Percentiles rank a stretch among this genome's conserved stretches.
phyloP scores from a whole-genome alignment of 202 grass and related monocot species.

The Musa balbisiana region DNA sequence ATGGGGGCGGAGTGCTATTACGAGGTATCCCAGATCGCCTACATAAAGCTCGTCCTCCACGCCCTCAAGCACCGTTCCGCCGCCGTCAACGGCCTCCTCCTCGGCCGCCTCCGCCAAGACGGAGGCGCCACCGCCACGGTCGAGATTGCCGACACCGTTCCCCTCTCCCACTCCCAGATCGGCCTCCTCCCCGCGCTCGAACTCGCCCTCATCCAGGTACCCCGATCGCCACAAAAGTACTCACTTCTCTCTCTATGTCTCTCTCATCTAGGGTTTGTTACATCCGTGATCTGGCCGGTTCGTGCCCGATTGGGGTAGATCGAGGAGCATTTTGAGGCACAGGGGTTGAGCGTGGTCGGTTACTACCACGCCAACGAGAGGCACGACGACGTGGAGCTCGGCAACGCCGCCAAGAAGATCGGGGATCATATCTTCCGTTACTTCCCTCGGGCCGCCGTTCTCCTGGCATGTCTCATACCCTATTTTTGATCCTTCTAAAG shows the following conservation, averaged over 20 bases:
- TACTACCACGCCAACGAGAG: slow-evolving; percentile 97
- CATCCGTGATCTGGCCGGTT: neutral
- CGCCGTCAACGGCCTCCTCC: slow-evolving; percentile 86
- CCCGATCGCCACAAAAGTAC: neutral
- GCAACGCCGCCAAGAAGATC: slow-evolving; percentile 58
- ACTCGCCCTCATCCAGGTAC: slow-evolving; percentile 65
- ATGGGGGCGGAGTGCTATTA: slow-evolving; percentile 65
- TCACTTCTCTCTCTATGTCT: neutral
- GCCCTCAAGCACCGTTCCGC: slow-evolving; percentile 66
- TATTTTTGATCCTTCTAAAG: neutral
- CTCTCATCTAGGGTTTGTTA: neutral
- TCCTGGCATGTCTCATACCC: slow-evolving; percentile 35
- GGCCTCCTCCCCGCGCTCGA: slow-evolving; percentile 80
- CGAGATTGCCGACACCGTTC: slow-evolving; percentile 55
- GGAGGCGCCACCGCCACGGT: slow-evolving; percentile 27
- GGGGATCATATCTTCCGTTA: slow-evolving; percentile 88
- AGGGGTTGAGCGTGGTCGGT: slow-evolving; percentile 56
- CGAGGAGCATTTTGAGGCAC: slow-evolving; percentile 57
- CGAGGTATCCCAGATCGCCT: slow-evolving; percentile 77
- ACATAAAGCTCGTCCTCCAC: slow-evolving; percentile 83
- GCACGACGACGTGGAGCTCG: slow-evolving; percentile 51
- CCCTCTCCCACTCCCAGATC: slow-evolving; percentile 68
- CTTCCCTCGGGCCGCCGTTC: slow-evolving; percentile 67
- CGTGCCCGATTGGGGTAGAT: slow-evolving; percentile 20
- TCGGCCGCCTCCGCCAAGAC: slow-evolving; percentile 20